Percentiles rank a stretch among this genome's conserved stretches.
Evolutionary conservation across 345 rosid species (phyloP).

Genomic region (Crucihimalaya himalaica): DNA sequence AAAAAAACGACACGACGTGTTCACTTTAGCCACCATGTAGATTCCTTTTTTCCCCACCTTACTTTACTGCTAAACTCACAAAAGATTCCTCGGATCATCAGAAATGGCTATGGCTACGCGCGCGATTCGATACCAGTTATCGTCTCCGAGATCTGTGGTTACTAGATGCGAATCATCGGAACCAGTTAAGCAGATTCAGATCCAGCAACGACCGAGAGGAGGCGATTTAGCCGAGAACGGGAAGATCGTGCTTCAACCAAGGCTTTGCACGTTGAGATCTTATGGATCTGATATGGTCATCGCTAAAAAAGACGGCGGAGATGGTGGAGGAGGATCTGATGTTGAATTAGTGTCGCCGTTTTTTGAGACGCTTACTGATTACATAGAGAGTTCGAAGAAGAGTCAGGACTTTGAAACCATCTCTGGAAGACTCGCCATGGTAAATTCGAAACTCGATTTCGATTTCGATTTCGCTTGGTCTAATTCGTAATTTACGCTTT

Average conservation of each 20-base stretch:
- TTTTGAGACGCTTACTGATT: conserved; percentile 75
- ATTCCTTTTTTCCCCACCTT: conserved; percentile 13
- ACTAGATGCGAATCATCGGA: conserved; percentile 39
- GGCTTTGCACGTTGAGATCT: conserved; percentile 84
- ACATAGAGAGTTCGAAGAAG: conserved; percentile 85
- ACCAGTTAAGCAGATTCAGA: conserved; percentile 43
- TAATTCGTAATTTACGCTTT: background rate
- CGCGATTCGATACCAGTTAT: conserved; percentile 44
- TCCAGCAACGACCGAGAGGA: conserved; percentile 40
- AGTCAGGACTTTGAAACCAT: conserved; percentile 90
- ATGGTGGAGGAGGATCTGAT: conserved; percentile 25
- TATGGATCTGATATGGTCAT: conserved; percentile 71
- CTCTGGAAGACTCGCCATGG: conserved; percentile 94
- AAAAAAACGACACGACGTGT: conserved; percentile 47
- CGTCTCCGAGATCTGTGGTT: conserved; percentile 2
- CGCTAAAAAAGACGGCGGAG: conserved; percentile 47
- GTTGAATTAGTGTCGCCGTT: conserved; percentile 52
- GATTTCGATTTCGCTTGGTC: background rate
- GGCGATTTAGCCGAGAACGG: conserved; percentile 48
- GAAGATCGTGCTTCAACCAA: conserved; percentile 77
- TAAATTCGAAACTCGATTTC: conserved; percentile 1
- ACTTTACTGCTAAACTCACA: background rate
- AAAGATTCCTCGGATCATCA: conserved; percentile 27
- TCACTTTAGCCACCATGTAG: conserved; percentile 34
- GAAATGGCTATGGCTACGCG: conserved; percentile 66